phyloP scores from a whole-genome alignment of 2,329 filamentous ascomycete genomes.

The Ascocoryne sarcoides region DNA sequence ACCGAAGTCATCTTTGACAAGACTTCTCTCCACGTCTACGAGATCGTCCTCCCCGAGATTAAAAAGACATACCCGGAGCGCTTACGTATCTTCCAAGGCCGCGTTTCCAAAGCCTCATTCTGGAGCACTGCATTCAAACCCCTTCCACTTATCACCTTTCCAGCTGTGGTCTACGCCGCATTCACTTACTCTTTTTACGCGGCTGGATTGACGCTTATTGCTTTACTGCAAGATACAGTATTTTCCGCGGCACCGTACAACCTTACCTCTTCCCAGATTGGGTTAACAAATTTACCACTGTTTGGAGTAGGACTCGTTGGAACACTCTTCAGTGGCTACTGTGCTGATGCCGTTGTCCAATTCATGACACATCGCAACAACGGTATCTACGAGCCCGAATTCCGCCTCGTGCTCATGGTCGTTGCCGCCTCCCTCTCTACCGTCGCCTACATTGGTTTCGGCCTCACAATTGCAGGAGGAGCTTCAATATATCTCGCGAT shows the following conservation, averaged over 20 bases:
- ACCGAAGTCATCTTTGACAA: constrained; percentile 20
- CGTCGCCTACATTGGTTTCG: background rate
- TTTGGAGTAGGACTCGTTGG: constrained; percentile 40
- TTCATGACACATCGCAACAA: constrained; percentile 15
- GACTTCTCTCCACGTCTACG: constrained; percentile 18
- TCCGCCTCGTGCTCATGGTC: constrained; percentile 36
- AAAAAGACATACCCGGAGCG: constrained; percentile 30
- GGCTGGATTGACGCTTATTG: constrained; percentile 37
- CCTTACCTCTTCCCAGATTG: constrained; percentile 40
- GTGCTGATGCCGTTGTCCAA: constrained; percentile 30
- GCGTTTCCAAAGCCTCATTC: constrained; percentile 31
- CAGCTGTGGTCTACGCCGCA: constrained; percentile 32
- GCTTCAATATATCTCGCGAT: background rate
- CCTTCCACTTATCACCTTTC: constrained; percentile 41
- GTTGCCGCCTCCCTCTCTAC: background rate
- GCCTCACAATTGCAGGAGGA: background rate
- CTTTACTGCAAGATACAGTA: constrained; percentile 37
- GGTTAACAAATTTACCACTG: constrained; percentile 41
- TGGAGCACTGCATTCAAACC: constrained; percentile 34
- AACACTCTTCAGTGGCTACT: constrained; percentile 35
- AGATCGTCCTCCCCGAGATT: constrained; percentile 19
- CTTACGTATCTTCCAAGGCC: constrained; percentile 32
- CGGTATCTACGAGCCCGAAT: constrained; percentile 38
- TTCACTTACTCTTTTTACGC: constrained; percentile 24
- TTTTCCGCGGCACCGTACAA: constrained; percentile 28